phyloP scores from a whole-genome alignment of 2,329 filamentous ascomycete species.

The Hyphodiscus sp. region DNA sequence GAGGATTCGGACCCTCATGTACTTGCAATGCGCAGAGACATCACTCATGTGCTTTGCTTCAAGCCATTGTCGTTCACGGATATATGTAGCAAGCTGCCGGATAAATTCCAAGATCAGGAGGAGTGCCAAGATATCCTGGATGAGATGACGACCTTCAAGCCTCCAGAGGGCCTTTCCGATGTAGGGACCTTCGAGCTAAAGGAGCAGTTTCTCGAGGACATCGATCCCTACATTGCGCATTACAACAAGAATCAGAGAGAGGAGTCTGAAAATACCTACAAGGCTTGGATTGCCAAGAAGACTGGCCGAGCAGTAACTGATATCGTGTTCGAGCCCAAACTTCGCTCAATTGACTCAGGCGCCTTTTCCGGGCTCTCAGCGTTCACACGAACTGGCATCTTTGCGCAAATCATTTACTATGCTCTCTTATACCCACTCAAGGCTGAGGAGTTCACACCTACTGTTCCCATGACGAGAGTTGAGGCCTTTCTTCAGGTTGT shows the following conservation, averaged over 20 bases:
- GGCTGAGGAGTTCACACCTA: constrained; percentile 61
- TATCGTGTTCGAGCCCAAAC: constrained; percentile 84
- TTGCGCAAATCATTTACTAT: constrained; percentile 86
- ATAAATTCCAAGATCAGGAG: constrained; percentile 83
- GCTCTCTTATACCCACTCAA: constrained; percentile 75
- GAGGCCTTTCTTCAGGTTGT: constrained; percentile 91
- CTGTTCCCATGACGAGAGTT: constrained; percentile 72
- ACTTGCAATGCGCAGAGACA: constrained; percentile 75
- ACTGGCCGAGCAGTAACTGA: constrained; percentile 75
- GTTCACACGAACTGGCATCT: constrained; percentile 79
- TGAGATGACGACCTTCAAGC: constrained; percentile 81
- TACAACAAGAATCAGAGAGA: constrained; percentile 97
- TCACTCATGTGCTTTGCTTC: constrained; percentile 92
- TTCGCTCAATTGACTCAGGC: constrained; percentile 69
- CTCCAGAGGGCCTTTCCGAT: constrained; percentile 86
- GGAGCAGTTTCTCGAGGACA: constrained; percentile 74
- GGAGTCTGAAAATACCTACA: constrained; percentile 86
- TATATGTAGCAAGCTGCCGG: constrained; percentile 76
- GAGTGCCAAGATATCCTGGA: constrained; percentile 80
- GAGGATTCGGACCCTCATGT: constrained; percentile 60
- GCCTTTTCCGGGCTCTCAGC: constrained; percentile 69
- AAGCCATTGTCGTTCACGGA: constrained; percentile 94
- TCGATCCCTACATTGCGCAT: constrained; percentile 93
- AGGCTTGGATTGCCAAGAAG: constrained; percentile 79
- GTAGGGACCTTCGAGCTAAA: constrained; percentile 92